These are phyloP conservation scores for Pseudogymnoascus sp. DNA, from an alignment of 2,329 filamentous ascomycete species.

Conservation along the genomic window DNA sequence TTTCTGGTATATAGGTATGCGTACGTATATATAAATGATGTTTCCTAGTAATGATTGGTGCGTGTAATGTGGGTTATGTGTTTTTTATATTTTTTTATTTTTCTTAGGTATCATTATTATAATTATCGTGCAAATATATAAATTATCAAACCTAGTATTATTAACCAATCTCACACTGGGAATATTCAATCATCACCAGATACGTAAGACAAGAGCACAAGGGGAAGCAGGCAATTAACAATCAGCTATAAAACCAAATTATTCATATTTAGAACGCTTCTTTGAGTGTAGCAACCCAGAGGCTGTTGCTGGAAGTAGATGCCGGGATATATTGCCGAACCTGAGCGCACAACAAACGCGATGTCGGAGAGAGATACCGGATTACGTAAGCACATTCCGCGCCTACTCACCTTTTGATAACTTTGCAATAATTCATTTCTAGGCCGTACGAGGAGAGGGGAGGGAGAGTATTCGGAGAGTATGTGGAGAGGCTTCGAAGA, in stretches of 20 bases:
- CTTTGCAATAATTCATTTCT: too few species aligned
- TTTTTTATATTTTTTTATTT: too few species aligned
- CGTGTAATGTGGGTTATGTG: too few species aligned
- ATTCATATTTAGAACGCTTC: background rate
- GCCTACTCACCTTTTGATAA: background rate
- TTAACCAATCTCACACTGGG: too few species aligned
- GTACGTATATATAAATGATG: too few species aligned
- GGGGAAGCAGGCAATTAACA: background rate
- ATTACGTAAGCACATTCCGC: constrained; percentile 3
- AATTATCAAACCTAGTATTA: too few species aligned
- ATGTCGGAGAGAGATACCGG: background rate
- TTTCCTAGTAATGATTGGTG: too few species aligned
- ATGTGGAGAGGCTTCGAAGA: too few species aligned
- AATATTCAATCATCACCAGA: background rate
- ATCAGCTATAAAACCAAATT: background rate
- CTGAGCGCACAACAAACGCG: background rate
- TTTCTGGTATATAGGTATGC: too few species aligned
- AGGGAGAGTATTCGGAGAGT: too few species aligned
- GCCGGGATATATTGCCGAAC: background rate
- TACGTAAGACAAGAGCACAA: background rate
- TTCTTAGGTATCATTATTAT: background rate
- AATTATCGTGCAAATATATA: background rate
- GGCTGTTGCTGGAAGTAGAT: background rate
- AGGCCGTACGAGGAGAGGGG: too few species aligned
- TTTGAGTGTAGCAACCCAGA: background rate